A percentile compares a stretch with the other conserved stretches of the same genome.
Evolutionary conservation across 305 asterid species (phyloP).

Genomic region (Caryopteris hybrid): DNA sequence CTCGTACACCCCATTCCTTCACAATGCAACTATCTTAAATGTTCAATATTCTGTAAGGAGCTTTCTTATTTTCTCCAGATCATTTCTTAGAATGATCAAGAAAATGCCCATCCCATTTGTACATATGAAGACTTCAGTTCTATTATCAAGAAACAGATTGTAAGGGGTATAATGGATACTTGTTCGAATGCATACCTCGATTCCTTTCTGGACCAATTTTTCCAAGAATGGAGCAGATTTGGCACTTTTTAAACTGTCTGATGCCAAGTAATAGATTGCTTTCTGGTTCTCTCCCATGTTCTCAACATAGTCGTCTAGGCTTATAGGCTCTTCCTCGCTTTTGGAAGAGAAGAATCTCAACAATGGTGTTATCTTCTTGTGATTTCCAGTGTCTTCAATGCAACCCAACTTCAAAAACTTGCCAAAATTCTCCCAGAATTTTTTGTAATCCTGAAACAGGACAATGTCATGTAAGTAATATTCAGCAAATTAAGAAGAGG

Average conservation of each 20-base stretch:
- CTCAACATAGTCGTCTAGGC: constrained; percentile 87
- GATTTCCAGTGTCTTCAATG: constrained; percentile 95
- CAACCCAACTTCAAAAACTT: constrained; percentile 93
- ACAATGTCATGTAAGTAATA: constrained; percentile 2
- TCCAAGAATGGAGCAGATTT: constrained; percentile 95
- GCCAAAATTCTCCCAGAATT: constrained; percentile 95
- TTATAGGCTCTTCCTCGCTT: constrained; percentile 80
- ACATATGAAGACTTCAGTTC: no score
- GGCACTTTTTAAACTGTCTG: constrained; percentile 96
- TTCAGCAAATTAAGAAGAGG: no score
- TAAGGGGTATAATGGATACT: no score
- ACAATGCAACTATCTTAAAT: no score
- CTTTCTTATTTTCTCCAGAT: no score
- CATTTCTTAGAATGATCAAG: no score
- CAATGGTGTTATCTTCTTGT: constrained; percentile 79
- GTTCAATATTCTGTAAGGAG: no score
- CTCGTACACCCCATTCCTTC: no score
- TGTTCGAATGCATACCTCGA: constrained; percentile 57
- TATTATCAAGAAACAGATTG: no score
- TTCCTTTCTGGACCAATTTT: constrained; percentile 82
- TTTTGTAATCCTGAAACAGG: constrained; percentile 74
- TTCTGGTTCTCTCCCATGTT: constrained; percentile 93
- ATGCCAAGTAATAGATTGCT: constrained; percentile 87
- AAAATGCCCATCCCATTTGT: no score
- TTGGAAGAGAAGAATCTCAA: constrained; percentile 88